Evolutionary conservation across 805 yeast genomes (phyloP).

Genomic region (Metschnikowia chrysomelidarum): DNA sequence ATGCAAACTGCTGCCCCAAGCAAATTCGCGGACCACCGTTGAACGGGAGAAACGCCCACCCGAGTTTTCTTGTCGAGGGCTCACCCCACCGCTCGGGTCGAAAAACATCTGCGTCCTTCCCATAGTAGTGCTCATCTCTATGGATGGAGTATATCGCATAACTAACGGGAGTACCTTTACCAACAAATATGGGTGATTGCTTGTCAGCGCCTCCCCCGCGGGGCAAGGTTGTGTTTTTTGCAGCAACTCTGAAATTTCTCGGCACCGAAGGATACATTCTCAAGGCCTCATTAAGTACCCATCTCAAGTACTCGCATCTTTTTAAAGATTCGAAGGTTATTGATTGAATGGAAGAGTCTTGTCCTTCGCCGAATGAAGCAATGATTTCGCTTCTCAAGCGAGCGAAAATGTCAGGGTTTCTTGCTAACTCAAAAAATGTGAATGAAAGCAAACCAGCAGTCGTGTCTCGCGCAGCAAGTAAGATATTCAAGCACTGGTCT

Average conservation of each 20-base stretch:
- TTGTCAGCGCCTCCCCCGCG: conserved; percentile 48
- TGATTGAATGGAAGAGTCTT: conserved; percentile 32
- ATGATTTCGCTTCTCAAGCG: conserved; percentile 39
- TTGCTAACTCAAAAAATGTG: conserved; percentile 43
- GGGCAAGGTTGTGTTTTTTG: conserved; percentile 47
- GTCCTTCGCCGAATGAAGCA: conserved; percentile 32
- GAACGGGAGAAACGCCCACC: conserved; percentile 24
- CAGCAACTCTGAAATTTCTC: conserved; percentile 44
- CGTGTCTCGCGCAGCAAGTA: conserved; percentile 56
- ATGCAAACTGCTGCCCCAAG: conserved; percentile 26
- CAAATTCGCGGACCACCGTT: conserved; percentile 26
- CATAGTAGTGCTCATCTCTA: conserved; percentile 36
- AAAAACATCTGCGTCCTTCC: conserved; percentile 44
- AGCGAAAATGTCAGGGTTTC: conserved; percentile 37
- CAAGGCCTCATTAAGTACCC: conserved; percentile 47
- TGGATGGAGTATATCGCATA: conserved; percentile 44
- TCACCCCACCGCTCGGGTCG: conserved; percentile 50
- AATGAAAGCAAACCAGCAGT: conserved; percentile 52
- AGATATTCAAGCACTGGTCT: conserved; percentile 50
- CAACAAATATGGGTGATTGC: conserved; percentile 36
- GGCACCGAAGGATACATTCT: conserved; percentile 55
- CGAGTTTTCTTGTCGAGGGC: conserved; percentile 16
- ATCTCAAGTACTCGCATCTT: conserved; percentile 45
- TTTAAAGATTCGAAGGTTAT: conserved; percentile 49
- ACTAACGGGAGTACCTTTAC: conserved; percentile 42